Evolutionary conservation across 176 grass and related monocot species (phyloP), one percentile per base, ranked within the genome.

Genomic region (Cenchrus purpureus): DNA sequence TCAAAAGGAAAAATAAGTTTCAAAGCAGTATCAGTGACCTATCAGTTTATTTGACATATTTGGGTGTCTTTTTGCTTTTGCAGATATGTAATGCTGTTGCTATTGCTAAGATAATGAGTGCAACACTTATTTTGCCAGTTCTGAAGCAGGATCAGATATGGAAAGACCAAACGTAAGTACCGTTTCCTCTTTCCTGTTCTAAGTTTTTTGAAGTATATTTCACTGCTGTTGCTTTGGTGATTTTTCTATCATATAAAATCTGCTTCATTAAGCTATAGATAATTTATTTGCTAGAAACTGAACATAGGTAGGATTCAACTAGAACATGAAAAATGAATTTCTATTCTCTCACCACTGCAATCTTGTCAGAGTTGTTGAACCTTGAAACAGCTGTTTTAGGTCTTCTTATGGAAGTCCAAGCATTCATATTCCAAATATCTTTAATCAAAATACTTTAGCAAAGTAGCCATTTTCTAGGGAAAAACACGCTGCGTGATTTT

Each of bases 131-230:
- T 83, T 85, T 96, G 50, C 94, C 94, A 62, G 88, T 91, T 79
- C 74, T 96, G 61, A 96, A 96, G 89, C 88, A 92, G 88, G 91
- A 96, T 51, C 94, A 96, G 85, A 96, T 96, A 81, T 93, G 91
- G 94, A 96, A 93, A 85, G 94, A 96, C 53, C 86, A 91, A 22
- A 89, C 89, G 91, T 96, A 87, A 82, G 81, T 50, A 45, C 7
- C 50, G 29, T 48, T 76, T 83, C n/a, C 52, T 78, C 20, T 48
- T 76, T 83, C n/a, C 52, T 78, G 32, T 82, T 85, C 20, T 52
- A 25, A 25, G 16, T 82, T 75, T 16, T 55, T 54, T 42, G 54
- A 53, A 17, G 12, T 77, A 44, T 40, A n/a, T 63, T 19, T 66
- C 28, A 51, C 19, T 45, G 32, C 63, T 72, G 13, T 31, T 66